phyloP scores from a whole-genome alignment of 1,284 basidiomycete species.

The Chiua sp. region DNA sequence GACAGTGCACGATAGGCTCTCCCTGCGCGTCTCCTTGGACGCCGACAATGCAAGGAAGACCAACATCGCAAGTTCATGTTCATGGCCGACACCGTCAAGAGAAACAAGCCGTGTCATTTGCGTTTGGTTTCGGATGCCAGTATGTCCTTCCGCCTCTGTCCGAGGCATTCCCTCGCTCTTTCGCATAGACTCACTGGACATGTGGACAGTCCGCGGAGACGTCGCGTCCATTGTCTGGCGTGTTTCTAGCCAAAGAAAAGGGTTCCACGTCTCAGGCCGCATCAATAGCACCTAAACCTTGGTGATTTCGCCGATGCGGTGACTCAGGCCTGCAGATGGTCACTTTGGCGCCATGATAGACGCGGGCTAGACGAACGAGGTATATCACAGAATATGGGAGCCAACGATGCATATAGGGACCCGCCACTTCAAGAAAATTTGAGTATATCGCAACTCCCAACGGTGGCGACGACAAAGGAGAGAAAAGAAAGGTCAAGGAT shows the following conservation, averaged over 20 bases:
- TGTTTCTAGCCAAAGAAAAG: slow-evolving; percentile 73
- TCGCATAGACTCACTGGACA: neutral
- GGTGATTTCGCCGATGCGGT: neutral
- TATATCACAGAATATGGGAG: slow-evolving; percentile 31
- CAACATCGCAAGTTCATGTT: slow-evolving; percentile 89
- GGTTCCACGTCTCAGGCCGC: slow-evolving; percentile 70
- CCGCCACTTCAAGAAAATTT: slow-evolving; percentile 79
- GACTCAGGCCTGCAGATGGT: slow-evolving; percentile 63
- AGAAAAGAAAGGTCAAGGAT: slow-evolving; percentile 9
- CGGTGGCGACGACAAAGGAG: slow-evolving; percentile 9
- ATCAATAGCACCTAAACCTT: slow-evolving; percentile 66
- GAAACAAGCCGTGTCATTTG: slow-evolving; percentile 88
- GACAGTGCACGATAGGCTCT: slow-evolving; percentile 51
- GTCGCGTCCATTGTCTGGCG: slow-evolving; percentile 73
- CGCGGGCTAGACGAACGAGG: slow-evolving; percentile 85
- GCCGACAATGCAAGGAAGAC: slow-evolving; percentile 68
- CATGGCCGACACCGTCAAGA: slow-evolving; percentile 84
- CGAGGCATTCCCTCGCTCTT: neutral
- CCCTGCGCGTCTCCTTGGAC: slow-evolving; percentile 77
- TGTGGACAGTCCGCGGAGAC: slow-evolving; percentile 60
- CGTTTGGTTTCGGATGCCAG: slow-evolving; percentile 93
- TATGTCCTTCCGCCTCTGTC: slow-evolving; percentile 29
- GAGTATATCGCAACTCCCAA: slow-evolving; percentile 46
- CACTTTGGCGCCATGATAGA: slow-evolving; percentile 95
- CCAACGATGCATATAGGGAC: slow-evolving; percentile 57